Evolutionary conservation across 306 rosid species (phyloP).

Genomic region (Vigna trinervia): DNA sequence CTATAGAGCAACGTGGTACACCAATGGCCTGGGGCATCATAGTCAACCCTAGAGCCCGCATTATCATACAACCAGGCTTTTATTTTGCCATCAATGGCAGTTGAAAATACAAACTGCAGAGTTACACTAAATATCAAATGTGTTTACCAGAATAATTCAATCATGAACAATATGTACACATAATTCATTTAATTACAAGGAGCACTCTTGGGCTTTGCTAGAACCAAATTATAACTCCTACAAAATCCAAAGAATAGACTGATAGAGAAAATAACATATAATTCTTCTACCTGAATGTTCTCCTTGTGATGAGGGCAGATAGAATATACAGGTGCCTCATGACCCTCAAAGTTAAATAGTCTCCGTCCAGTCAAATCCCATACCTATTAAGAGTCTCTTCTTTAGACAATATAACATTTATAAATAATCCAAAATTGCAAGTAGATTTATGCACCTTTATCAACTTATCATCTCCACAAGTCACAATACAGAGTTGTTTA

Average conservation of each 20-base stretch:
- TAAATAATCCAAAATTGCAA: constrained; percentile 30
- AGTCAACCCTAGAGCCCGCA: constrained; percentile 85
- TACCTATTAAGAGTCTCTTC: constrained; percentile 60
- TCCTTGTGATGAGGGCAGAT: constrained; percentile 95
- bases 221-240: constrained; percentile 26
- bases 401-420: constrained; percentile 44
- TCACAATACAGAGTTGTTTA: constrained; percentile 75
- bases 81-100: constrained; percentile 88
- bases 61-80: constrained; percentile 90
- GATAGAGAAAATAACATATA: constrained; percentile 12
- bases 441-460: constrained; percentile 67
- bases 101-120: constrained; percentile 87
- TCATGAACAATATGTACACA: constrained; percentile 17
- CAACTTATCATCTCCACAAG: constrained; percentile 90
- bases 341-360: constrained; percentile 81
- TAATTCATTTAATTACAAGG: constrained; percentile 21
- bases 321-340: constrained; percentile 85
- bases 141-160: constrained; percentile 56
- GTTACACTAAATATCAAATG: constrained; percentile 43
- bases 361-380: constrained; percentile 79
- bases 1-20: constrained; percentile 87
- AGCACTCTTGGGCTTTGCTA: constrained; percentile 1
- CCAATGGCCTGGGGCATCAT: constrained; percentile 90
- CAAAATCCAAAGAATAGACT: constrained; percentile 4
- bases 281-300: constrained; percentile 67